Evolutionary conservation across 2,329 filamentous ascomycete species (phyloP), one percentile per base, ranked within the genome.

Genomic region (Alternaria triticimaculans): DNA sequence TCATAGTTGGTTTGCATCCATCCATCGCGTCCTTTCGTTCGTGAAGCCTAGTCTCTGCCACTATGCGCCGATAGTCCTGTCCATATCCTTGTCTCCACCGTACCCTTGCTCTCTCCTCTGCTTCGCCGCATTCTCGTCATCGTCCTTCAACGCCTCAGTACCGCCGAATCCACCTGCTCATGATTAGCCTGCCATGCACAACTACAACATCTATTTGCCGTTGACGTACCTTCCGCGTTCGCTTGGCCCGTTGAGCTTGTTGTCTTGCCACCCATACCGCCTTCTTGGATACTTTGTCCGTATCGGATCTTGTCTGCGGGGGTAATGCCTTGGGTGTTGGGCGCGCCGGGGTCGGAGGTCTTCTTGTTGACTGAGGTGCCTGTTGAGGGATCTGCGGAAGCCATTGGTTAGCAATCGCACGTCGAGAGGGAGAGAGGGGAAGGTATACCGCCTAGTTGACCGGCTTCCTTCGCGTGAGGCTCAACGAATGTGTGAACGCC

Each of bases 241-340:
- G 69, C 79, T 62, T 64, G 76, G 63, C 72, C 80, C 45, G 63
- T 79, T 49, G 60, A 74, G 25, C 78, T 80, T 30, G 76, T 79
- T 41, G 86, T 88, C 77, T 84, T 80, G 7, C 85, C 86, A 33
- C 86, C 87, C 74, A 86, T 82, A 3, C 86, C 87, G 26, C 85
- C 74, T 72, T 88, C 86, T 37, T 83, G 84, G 43, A 88, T 86
- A 6, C 81, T 81, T 75, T 88, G 84, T 7, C 87, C 87, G 67
- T 86, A 87, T 45, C 84, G 79, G 4, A 86, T 83, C 68, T 87
- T 87, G 65, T 85, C 85, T 41, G 82, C 84, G 6, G 72, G 60
- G 12, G 73, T 75, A 41, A 80, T 65, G 55, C 76, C 75, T 26
- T 65, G 80, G 80, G 75, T 82, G 78, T 73, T 84, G 73, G 63